A percentile compares a stretch with the other conserved stretches of the same genome.
Conservation (phyloP, 805 yeast species). For the Yamadazyma tumulicola region DNA sequence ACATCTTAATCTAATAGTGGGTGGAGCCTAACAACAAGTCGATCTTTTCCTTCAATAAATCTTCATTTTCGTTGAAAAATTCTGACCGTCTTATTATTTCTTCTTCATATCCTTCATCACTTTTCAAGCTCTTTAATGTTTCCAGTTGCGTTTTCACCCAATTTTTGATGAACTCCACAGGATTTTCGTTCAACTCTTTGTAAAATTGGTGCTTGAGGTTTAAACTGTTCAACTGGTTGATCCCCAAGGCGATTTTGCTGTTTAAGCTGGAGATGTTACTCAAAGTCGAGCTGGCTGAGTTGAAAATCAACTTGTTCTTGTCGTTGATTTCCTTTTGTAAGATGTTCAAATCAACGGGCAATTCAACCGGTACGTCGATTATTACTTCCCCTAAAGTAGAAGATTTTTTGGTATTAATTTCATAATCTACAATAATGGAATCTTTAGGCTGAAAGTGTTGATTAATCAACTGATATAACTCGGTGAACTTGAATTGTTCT, state of each 20-base stretch:
- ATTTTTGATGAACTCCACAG: slow-evolving; percentile 66
- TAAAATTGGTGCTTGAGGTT: slow-evolving; percentile 75
- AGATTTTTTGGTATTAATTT: slow-evolving; percentile 71
- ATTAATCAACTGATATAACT: slow-evolving; percentile 63
- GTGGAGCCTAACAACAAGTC: slow-evolving; percentile 66
- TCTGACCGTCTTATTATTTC: slow-evolving; percentile 82
- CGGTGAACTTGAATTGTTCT: slow-evolving; percentile 62
- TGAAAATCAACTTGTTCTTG: slow-evolving; percentile 36
- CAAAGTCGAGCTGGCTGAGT: slow-evolving; percentile 42
- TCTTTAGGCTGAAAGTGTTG: slow-evolving; percentile 75
- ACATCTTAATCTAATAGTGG: slow-evolving; percentile 27
- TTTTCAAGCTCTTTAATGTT: slow-evolving; percentile 78
- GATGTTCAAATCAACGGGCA: slow-evolving; percentile 35
- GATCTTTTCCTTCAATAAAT: slow-evolving; percentile 69
- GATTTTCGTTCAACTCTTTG: slow-evolving; percentile 68
- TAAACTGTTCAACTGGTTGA: slow-evolving; percentile 51
- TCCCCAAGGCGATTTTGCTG: slow-evolving; percentile 44
- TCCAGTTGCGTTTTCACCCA: slow-evolving; percentile 81
- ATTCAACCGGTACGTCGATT: slow-evolving; percentile 58
- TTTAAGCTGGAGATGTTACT: slow-evolving; percentile 40
- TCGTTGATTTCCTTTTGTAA: slow-evolving; percentile 37
- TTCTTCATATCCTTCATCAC: slow-evolving; percentile 88
- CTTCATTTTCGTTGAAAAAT: slow-evolving; percentile 68
- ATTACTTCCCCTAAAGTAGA: slow-evolving; percentile 78
- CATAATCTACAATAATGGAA: slow-evolving; percentile 76